Percentiles rank a stretch among this genome's conserved stretches.
These are phyloP conservation scores for Blepharisma undulans DNA, from an alignment of 169 alveolate species.

Conservation along the genomic window DNA sequence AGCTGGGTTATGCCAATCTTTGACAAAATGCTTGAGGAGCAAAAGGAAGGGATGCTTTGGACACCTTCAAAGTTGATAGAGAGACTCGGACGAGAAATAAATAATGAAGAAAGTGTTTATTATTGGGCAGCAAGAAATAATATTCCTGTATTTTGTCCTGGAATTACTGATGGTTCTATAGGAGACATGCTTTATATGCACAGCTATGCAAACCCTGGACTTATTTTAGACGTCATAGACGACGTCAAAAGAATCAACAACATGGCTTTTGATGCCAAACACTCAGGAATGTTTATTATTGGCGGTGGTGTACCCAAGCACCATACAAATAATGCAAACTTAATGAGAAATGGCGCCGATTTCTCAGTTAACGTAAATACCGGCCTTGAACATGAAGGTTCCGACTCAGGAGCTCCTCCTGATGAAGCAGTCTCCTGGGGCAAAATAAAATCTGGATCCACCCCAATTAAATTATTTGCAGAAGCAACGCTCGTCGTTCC, in stretches of 20 bases:
- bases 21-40: conserved; percentile 91
- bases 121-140: conserved; percentile 98
- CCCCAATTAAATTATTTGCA: conserved; percentile 96
- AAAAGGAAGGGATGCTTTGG: conserved; percentile 79
- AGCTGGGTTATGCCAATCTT: conserved; percentile 97
- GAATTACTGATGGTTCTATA: conserved; percentile 99
- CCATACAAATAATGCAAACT: conserved; percentile 98
- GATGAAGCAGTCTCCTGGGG: conserved; percentile 99
- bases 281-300: conserved; percentile 95
- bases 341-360: conserved; percentile 99
- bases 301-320: conserved; percentile 99
- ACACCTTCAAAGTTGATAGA: conserved; percentile 83
- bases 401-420: conserved; percentile 99
- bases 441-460: conserved; percentile 92
- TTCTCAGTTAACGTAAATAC: conserved; percentile 97
- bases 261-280: conserved; percentile 89
- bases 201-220: conserved; percentile 77
- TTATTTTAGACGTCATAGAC: conserved; percentile 92
- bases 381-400: conserved; percentile 97
- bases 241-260: conserved; percentile 95
- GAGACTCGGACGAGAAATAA: conserved; percentile 91
- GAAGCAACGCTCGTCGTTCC: conserved; percentile 96
- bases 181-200: conserved; percentile 94
- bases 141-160: conserved; percentile 99
- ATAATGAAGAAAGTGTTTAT: conserved; percentile 93